Base-by-base conservation (phyloP, 768 basidiomycete genomes). In the Leucocoprinus birnbaumii region DNA sequence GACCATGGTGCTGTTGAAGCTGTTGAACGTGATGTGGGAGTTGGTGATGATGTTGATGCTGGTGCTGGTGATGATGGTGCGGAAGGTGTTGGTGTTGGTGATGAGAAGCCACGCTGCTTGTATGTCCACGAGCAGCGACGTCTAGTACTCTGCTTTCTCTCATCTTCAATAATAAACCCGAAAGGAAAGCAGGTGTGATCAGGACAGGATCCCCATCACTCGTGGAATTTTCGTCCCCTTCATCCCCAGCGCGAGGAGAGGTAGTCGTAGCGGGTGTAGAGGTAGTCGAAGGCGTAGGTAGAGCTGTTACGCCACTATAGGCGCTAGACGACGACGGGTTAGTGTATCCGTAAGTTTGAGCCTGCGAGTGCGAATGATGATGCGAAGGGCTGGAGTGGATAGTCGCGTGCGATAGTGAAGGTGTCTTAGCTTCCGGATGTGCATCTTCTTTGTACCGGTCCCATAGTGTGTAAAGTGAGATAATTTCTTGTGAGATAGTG, bases 381-480 rank as follows among this genome's bases (percentile, higher is more conserved):
- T 35, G 34, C 34, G 34, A 14, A 35, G 6, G 13, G 3, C 3
- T 47, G 3, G 47, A 60, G 9, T 52, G 60, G 9, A 68, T 60
- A 35, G 62, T 61, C 7, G 69, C 42, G 41, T 31, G 31, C 6
- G 31, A 31, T 31, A 48, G 37, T 11, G 69, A n/a, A 62, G 72
- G 37, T 66, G 64, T 35, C 59, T 64, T 50, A 59, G 59, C 31
- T 64, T 75, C 72, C 3, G 72, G 69, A 9, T 76, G 64, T 3
- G 71, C 72, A 42, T 87, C 83, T 57, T 91, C 87, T 53, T 83
- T 84, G 70, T 92, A 93, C 8, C 82, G 75, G 37, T 90, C 89
- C 93, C 95, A 98, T 0, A 94, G 79, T 3, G 89, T 82, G 69
- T 98, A 98, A 31, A 97, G 70, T 3, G 89, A 83, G 51, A 98